Evolutionary conservation across 441 rosid species (phyloP), one percentile per base, ranked within the genome.

Genomic region (Brassica balearica): DNA sequence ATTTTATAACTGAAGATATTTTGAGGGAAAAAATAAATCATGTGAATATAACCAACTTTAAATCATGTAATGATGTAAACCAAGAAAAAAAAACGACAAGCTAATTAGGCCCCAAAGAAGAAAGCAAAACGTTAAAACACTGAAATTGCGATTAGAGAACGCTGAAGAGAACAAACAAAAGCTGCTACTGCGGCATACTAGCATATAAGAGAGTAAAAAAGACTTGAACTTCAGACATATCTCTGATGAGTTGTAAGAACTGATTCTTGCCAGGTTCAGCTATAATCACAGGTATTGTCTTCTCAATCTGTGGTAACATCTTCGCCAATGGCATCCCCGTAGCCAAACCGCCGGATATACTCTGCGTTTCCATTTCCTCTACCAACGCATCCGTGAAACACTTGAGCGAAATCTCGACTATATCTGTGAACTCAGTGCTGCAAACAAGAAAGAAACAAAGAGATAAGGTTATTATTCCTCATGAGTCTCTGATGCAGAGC

Each of bases 151-250:
- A n/a, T 43, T 7, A 9, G 7, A 72, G 32, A 63, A 43, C 10
- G 17, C 69, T 73, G 73, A 19, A 15, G 17, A n/a, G 20, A 56
- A 67, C 32, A 67, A 60, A 67, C 29, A 66, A 46, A 60, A 7
- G 69, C 41, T 51, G 69, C 79, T 80, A 80, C 15, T 74, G 79
- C 2, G 69, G 88, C 87, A 88, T 83, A 81, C 81, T 90, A 6
- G 99, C 82, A 59, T 96, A 93, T 15, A 96, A 85, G 76, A 90
- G 91, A 55, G 97, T 88, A 83, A 92, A 93, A 90, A 95, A 92
- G 68, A 88, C 82, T 71, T 91, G 87, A 11, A 92, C 93, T 77
- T 92, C 93, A 5, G 92, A 86, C 63, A 92, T 51, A 74, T 66
- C 82, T 66, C 78, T 80, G 67, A 93, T 87, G 58, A 60, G 71